phyloP scores from a whole-genome alignment of 73 alveolate genomes.

The Tetrahymena thermophila region DNA sequence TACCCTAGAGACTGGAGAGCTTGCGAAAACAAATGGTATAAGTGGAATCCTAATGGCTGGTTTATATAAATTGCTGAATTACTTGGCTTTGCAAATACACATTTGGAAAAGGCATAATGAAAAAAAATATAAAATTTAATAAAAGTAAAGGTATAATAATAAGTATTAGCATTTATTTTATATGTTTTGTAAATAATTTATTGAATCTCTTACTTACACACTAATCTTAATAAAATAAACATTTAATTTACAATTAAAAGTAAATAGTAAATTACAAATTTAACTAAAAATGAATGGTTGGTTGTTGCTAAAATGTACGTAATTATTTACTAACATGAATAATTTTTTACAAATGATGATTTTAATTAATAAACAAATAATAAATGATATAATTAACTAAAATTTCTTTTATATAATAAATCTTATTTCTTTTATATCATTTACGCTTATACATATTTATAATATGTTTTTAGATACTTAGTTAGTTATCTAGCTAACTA shows the following conservation, averaged over 20 bases:
- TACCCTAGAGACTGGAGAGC: conserved; percentile 15
- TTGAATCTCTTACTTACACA: background rate
- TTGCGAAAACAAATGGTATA: background rate
- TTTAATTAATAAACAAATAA: background rate
- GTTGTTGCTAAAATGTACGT: too few relatives aligned
- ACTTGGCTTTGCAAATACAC: background rate
- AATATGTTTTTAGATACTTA: too few relatives aligned
- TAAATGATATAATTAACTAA: background rate
- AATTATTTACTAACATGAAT: background rate
- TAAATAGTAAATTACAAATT: too few relatives aligned
- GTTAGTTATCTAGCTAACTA: too few relatives aligned
- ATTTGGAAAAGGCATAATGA: background rate
- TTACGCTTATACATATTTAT: too few relatives aligned
- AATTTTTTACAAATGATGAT: background rate
- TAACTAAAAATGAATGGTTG: background rate
- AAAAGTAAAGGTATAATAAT: background rate
- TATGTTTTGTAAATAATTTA: background rate
- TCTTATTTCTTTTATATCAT: background rate
- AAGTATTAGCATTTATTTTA: background rate
- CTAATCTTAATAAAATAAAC: too few relatives aligned
- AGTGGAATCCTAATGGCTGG: background rate
- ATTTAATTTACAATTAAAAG: background rate
- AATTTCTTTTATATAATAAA: background rate
- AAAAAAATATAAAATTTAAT: too few relatives aligned
- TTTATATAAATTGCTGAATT: background rate